These are phyloP conservation scores for Mucor plumbeus DNA, from an alignment of 371 early-diverging fungal species.

Conservation along the genomic window DNA sequence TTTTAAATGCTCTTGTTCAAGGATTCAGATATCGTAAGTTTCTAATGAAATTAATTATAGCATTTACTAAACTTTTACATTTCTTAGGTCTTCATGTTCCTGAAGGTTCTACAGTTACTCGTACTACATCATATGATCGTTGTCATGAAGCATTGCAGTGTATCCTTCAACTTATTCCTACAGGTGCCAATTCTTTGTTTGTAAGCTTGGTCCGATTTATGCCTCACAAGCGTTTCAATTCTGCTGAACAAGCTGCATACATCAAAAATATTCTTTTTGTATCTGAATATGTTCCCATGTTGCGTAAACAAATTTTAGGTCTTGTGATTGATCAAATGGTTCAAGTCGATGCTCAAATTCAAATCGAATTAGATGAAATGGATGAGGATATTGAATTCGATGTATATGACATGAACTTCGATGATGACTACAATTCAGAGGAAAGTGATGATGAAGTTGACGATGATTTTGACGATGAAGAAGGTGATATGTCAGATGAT, in stretches of 20 bases:
- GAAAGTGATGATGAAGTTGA: slow-evolving; percentile 33
- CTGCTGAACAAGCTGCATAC: slow-evolving; percentile 72
- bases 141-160: slow-evolving; percentile 71
- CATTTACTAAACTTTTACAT: no score
- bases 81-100: slow-evolving; percentile 31
- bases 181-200: slow-evolving; percentile 72
- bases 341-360: slow-evolving; percentile 94
- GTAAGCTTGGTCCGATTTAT: slow-evolving; percentile 69
- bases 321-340: slow-evolving; percentile 81
- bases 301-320: slow-evolving; percentile 77
- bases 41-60: neutral
- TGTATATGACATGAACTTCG: slow-evolving; percentile 43
- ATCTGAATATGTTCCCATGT: slow-evolving; percentile 75
- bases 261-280: slow-evolving; percentile 77
- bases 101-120: slow-evolving; percentile 28
- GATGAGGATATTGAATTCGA: slow-evolving; percentile 74
- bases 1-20: slow-evolving; percentile 66
- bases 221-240: slow-evolving; percentile 78
- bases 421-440: slow-evolving; percentile 52
- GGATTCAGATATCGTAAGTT: slow-evolving; percentile 69
- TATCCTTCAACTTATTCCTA: slow-evolving; percentile 80
- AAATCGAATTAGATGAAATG: slow-evolving; percentile 90
- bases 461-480: slow-evolving; percentile 37
- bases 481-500: slow-evolving; percentile 30
- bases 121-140: slow-evolving; percentile 58